Conservation (phyloP, 1,284 basidiomycete species). For the Hymenochaete sp. region DNA sequence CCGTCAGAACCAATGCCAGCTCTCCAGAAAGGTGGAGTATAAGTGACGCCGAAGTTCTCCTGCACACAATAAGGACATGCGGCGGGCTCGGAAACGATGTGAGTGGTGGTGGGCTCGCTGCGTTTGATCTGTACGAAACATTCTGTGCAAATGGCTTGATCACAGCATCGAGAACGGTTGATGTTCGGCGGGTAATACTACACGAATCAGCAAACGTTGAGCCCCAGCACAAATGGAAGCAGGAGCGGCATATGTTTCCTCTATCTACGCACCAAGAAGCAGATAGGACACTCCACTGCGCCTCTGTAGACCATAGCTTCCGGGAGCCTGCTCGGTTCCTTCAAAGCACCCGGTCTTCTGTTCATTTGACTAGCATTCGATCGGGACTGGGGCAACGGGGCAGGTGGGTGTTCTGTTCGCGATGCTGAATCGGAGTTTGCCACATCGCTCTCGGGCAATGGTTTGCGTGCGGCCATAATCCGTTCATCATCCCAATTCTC, state of each 20-base stretch:
- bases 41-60: slow-evolving; percentile 92
- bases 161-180: slow-evolving; percentile 94
- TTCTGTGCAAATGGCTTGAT: slow-evolving; percentile 97
- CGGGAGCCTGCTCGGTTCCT: slow-evolving; percentile 50
- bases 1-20: slow-evolving; percentile 65
- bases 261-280: slow-evolving; percentile 90
- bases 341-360: slow-evolving; percentile 38
- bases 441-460: slow-evolving; percentile 40
- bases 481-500: slow-evolving; percentile 79
- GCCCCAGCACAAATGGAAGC: slow-evolving; percentile 16
- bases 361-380: not conserved
- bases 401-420: slow-evolving; percentile 15
- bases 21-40: slow-evolving; percentile 76
- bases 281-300: slow-evolving; percentile 98
- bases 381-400: no score
- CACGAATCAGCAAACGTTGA: slow-evolving; percentile 14
- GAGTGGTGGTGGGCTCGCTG: slow-evolving; percentile 85
- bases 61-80: slow-evolving; percentile 97
- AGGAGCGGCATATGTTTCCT: slow-evolving; percentile 17
- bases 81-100: slow-evolving; percentile 88
- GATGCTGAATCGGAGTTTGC: slow-evolving; percentile 23
- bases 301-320: slow-evolving; percentile 77
- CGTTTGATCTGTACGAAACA: slow-evolving; percentile 99
- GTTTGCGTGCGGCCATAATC: slow-evolving; percentile 69
- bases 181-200: slow-evolving; percentile 93